Conservation (phyloP, 805 yeast species). For the Yamadazyma nakazawae region DNA sequence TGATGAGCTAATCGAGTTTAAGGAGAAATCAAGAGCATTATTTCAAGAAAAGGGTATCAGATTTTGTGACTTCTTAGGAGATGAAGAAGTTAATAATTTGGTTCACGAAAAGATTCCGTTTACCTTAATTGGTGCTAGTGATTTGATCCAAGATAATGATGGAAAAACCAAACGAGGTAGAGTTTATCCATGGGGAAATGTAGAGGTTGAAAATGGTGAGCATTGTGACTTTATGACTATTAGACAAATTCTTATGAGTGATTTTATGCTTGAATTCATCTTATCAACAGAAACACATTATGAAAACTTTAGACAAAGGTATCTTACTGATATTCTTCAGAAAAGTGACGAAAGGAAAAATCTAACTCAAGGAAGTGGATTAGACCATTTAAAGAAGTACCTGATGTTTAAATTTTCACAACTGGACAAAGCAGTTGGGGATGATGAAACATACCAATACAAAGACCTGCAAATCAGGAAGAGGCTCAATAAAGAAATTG, state of each 20-base stretch:
- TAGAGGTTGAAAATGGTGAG: slow-evolving; percentile 72
- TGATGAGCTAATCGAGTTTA: slow-evolving; percentile 25
- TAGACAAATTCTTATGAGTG: slow-evolving; percentile 61
- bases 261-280: slow-evolving; percentile 75
- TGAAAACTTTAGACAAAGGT: slow-evolving; percentile 47
- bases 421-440: neutral
- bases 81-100: slow-evolving; percentile 26
- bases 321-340: neutral
- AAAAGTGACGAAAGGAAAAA: neutral
- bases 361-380: slow-evolving; percentile 15
- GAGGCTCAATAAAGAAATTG: slow-evolving; percentile 35
- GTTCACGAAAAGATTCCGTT: slow-evolving; percentile 56
- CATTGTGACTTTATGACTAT: slow-evolving; percentile 76
- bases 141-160: slow-evolving; percentile 18
- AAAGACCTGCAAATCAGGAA: slow-evolving; percentile 42
- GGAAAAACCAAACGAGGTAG: slow-evolving; percentile 64
- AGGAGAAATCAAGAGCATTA: slow-evolving; percentile 21
- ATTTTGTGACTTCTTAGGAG: slow-evolving; percentile 31
- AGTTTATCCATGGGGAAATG: slow-evolving; percentile 80
- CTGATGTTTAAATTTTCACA: slow-evolving; percentile 27
- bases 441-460: slow-evolving; percentile 41
- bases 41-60: slow-evolving; percentile 24
- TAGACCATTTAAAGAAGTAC: slow-evolving; percentile 38
- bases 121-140: slow-evolving; percentile 66
- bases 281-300: slow-evolving; percentile 74